Base-by-base conservation (phyloP, 345 rosid species). In the Sonneratia alba region DNA sequence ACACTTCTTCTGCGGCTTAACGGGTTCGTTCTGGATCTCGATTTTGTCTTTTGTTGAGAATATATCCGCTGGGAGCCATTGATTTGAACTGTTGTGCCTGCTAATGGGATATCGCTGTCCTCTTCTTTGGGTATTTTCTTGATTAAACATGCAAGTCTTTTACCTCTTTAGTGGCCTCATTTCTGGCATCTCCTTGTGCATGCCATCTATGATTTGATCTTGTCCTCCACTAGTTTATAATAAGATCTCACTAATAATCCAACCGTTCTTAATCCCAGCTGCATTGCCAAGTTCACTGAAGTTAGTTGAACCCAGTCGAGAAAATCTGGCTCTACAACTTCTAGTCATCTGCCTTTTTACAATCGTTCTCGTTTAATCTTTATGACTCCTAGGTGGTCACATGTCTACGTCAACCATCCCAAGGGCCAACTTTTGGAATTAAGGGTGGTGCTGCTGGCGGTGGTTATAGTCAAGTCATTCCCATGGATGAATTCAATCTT, bases 381-480 rank as follows among this genome's bases (percentile, higher is more conserved):
- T 67, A 19, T 42, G 49, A n/a, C 3, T 78, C 69, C 11, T 77
- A 95, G 99, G 98, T 96, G 77, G 87, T 92, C 75, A 91, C 99
- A 43, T 92, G 99, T 76, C 82, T 96, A 73, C 97, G 99, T 66
- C 99, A 96, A 83, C 99, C 99, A 43, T 96, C 99, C 22, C 99
- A 92, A 89, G 99, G 99, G 62, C 99, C 99, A 0, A 96, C 98
- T 53, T 96, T 96, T 83, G 98, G 99, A 77, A 96, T 96, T 75
- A 96, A 92, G 82, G 98, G 99, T 43, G 99, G 99, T 43, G 99
- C 99, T 64, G 99, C 98, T 0, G 99, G 99, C 73, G 99, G 99
- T 59, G 99, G 99, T 47, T 92, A 96, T 67, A 96, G 97, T 82
- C 99, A 96, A 79, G 98, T 96, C 71, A 88, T 92, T 68, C 99